These are phyloP conservation scores for Cyberlindnera xishuangbannaensis DNA, from an alignment of 805 yeast species.

Conservation along the genomic window DNA sequence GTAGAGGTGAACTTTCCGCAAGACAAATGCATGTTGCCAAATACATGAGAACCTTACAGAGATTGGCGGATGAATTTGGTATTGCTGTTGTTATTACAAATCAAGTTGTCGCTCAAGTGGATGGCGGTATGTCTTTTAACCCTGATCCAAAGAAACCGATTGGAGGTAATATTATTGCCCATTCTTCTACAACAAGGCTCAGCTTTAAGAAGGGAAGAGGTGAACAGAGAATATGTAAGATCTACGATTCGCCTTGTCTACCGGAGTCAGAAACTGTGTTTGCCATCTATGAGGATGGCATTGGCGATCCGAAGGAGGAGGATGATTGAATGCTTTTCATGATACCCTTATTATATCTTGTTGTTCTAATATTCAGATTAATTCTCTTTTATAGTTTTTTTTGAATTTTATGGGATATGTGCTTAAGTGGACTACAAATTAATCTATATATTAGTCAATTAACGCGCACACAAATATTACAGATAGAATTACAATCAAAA, in stretches of 20 bases:
- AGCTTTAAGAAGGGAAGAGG: conserved; percentile 88
- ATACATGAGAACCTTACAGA: conserved; percentile 84
- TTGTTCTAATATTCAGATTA: neutral
- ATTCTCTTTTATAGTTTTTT: neutral
- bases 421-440: too few species aligned
- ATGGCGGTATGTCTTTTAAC: conserved; percentile 73
- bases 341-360: neutral
- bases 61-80: conserved; percentile 96
- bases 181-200: conserved; percentile 89
- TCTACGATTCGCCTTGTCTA: conserved; percentile 92
- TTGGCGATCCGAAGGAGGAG: conserved; percentile 85
- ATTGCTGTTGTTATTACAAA: conserved; percentile 94
- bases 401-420: too few species aligned
- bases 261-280: conserved; percentile 95
- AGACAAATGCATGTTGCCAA: conserved; percentile 92
- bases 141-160: conserved; percentile 98
- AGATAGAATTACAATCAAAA: too few species aligned
- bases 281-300: conserved; percentile 94
- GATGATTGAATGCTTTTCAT: conserved; percentile 17
- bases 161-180: conserved; percentile 97
- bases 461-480: too few species aligned
- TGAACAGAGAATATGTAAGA: conserved; percentile 88
- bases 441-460: too few species aligned
- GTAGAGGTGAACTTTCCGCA: conserved; percentile 93
- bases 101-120: conserved; percentile 98